phyloP scores from a whole-genome alignment of 1,284 basidiomycete genomes.

The Trichosporon sp. region DNA sequence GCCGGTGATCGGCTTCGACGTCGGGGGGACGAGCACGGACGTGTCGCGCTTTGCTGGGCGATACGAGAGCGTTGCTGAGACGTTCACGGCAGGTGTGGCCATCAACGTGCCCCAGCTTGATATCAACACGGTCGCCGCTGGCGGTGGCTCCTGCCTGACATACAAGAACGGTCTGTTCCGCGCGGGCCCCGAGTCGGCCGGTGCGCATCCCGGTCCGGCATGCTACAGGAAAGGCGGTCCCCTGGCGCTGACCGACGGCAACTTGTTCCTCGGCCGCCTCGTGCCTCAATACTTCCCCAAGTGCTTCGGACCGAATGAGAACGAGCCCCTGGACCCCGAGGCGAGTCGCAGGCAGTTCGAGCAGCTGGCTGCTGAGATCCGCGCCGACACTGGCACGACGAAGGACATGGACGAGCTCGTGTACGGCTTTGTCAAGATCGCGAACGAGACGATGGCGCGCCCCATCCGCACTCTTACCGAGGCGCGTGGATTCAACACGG shows the following conservation, averaged over 20 bases:
- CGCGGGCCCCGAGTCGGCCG: conserved; percentile 72
- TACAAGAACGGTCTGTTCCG: conserved; percentile 76
- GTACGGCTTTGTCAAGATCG: conserved; percentile 74
- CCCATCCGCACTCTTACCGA: conserved; percentile 90
- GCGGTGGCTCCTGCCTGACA: conserved; percentile 75
- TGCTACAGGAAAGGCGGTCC: conserved; percentile 82
- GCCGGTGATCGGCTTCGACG: conserved; percentile 57
- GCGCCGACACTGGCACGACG: conserved; percentile 58
- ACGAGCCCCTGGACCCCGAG: conserved; percentile 70
- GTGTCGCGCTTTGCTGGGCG: conserved; percentile 80
- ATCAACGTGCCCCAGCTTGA: conserved; percentile 84
- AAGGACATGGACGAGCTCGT: conserved; percentile 80
- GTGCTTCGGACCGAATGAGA: conserved; percentile 81
- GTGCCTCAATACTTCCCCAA: conserved; percentile 77
- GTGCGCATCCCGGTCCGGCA: conserved; percentile 76
- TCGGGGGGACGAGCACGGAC: conserved; percentile 85
- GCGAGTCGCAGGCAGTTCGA: conserved; percentile 65
- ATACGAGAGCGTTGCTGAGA: conserved; percentile 85
- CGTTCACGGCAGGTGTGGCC: conserved; percentile 81
- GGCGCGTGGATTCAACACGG: conserved; percentile 77
- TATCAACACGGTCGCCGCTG: conserved; percentile 78
- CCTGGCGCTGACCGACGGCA: conserved; percentile 80
- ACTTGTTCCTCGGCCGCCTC: conserved; percentile 75
- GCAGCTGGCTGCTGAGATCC: conserved; percentile 63
- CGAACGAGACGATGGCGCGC: conserved; percentile 87